phyloP scores from a whole-genome alignment of 129 eudicot species.

The Solidago caesia region DNA sequence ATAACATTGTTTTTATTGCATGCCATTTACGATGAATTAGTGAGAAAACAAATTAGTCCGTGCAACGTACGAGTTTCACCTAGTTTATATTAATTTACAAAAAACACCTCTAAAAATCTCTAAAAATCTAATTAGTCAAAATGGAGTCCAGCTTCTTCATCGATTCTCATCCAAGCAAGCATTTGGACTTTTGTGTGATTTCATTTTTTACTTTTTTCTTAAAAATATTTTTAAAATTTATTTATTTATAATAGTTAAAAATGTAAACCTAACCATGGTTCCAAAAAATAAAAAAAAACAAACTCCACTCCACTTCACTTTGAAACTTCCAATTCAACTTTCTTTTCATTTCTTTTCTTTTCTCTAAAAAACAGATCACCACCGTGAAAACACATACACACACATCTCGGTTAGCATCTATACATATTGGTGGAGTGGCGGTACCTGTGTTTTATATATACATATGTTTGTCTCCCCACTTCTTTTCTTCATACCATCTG shows the following conservation, averaged over 20 bases:
- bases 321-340: not conserved
- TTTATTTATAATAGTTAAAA: not conserved
- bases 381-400: constrained; percentile 9
- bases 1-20: too few relatives aligned
- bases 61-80: too few relatives aligned
- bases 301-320: constrained; percentile 15
- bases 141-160: constrained; percentile 11
- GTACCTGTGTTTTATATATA: too few relatives aligned
- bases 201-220: not conserved
- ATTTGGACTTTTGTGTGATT: constrained; percentile 23
- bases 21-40: too few relatives aligned
- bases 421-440: too few relatives aligned
- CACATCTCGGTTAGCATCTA: constrained; percentile 22
- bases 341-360: not conserved
- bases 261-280: constrained; percentile 27
- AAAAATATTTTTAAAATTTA: not conserved
- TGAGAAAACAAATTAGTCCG: too few relatives aligned
- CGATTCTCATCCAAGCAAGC: not conserved
- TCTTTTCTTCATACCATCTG: too few relatives aligned
- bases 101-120: too few relatives aligned
- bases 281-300: not conserved
- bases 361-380: constrained; percentile 32
- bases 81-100: too few relatives aligned
- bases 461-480: too few relatives aligned
- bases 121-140: too few relatives aligned